Conservation (phyloP, 331 rosid genomes). For the Malus hybrid region DNA sequence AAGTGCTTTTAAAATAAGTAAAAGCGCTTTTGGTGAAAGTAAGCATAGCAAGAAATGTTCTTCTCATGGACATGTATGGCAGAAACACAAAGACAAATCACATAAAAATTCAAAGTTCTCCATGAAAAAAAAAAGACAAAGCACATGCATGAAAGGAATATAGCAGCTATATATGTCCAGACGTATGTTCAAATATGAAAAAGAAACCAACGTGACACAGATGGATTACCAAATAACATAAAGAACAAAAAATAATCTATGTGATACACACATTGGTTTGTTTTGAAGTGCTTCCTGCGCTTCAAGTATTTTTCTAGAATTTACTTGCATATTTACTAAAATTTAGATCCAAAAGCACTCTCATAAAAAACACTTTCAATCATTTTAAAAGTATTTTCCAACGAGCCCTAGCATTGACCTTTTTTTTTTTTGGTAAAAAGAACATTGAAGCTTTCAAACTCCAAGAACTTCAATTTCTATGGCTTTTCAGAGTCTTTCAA, state of each 20-base stretch:
- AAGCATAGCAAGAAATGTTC: background rate
- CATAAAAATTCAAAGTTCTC: background rate
- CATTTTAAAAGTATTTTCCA: no score
- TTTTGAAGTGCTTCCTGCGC: no score
- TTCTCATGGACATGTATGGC: background rate
- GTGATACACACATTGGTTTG: background rate
- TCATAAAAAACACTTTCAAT: no score
- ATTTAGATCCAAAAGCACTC: no score
- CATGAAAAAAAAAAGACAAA: background rate
- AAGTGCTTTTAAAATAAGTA: no score
- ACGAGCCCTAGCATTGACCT: background rate
- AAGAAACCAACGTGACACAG: background rate
- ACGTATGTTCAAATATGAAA: background rate
- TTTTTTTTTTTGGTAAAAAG: background rate
- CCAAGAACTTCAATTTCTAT: background rate
- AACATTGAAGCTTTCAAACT: background rate
- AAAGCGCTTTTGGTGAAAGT: no score
- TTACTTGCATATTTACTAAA: no score
- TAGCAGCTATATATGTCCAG: background rate
- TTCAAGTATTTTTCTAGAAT: no score
- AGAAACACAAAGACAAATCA: background rate
- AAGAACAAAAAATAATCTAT: no score
- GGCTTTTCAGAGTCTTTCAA: background rate
- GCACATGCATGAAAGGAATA: background rate
- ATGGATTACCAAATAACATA: no score